These are phyloP conservation scores for Phytophthora megakarya DNA, from an alignment of 352 stramenopile species.

Conservation along the genomic window DNA sequence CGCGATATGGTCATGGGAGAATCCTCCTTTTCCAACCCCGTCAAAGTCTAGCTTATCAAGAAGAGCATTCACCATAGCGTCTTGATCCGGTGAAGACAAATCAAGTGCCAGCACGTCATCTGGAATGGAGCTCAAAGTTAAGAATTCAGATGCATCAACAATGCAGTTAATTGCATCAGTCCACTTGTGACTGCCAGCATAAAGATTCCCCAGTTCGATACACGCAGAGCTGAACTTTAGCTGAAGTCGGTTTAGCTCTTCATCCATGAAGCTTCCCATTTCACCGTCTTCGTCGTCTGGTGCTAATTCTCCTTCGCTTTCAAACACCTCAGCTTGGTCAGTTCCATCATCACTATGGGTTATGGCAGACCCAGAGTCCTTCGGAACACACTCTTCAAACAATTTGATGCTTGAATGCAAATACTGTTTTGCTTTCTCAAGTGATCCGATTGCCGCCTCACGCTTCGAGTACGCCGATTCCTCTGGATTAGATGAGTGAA, in stretches of 20 bases:
- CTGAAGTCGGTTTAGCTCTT: constrained; percentile 73
- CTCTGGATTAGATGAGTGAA: constrained; percentile 19
- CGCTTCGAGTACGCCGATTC: constrained; percentile 14
- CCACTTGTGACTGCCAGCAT: constrained; percentile 47
- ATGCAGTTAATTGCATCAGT: constrained; percentile 44
- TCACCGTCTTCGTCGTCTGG: constrained; percentile 38
- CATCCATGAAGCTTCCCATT: constrained; percentile 78
- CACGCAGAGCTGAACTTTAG: constrained; percentile 80
- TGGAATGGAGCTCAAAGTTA: constrained; percentile 45
- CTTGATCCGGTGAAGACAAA: constrained; percentile 19
- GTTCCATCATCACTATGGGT: constrained; percentile 36
- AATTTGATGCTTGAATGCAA: constrained; percentile 69
- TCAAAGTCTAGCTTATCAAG: constrained; percentile 73
- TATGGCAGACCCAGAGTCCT: constrained; percentile 32
- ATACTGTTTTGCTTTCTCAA: constrained; percentile 68
- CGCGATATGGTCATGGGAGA: constrained; percentile 31
- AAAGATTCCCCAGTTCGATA: constrained; percentile 58
- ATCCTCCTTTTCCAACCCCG: constrained; percentile 47
- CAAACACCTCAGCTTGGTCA: constrained; percentile 20
- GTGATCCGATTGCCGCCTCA: constrained; percentile 34
- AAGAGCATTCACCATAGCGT: constrained; percentile 42
- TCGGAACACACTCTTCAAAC: constrained; percentile 71
- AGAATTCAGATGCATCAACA: constrained; percentile 52
- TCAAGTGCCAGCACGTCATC: constrained; percentile 34
- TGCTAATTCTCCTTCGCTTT: constrained; percentile 21